Evolutionary conservation across 2,329 filamentous ascomycete genomes (phyloP), one percentile per base, ranked within the genome.

Genomic region (Ophiostoma sp.): DNA sequence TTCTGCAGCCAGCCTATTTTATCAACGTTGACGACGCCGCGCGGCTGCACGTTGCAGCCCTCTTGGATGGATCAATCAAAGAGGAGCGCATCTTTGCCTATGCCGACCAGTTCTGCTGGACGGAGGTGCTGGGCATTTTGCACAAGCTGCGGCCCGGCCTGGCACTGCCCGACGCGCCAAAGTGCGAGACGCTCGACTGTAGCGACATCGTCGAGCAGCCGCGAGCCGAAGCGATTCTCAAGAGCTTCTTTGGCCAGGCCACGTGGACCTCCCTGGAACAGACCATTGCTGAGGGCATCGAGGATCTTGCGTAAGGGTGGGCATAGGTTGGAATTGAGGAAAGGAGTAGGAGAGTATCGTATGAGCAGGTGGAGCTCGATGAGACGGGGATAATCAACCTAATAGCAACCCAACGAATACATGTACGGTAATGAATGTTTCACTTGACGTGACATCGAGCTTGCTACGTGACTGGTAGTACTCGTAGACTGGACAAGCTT

Each of bases 241-340:
- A 55, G 18, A 55, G 49, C n/a, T 55, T 63, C 40, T 63, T 63
- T n/a, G 60, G 60, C 60, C 58, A 62, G 40, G 14, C 36, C 38
- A 12, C 60, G 16, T 63, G 58, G 58, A 62, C 14, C 7, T 14
- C 36, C 12, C 58, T 62, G 5, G 58, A 62, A 36, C 58, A 41
- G 36, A 11, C 60, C 40, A 41, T 63, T n/a, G 60, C 38, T 3
- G 60, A 63, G 16, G 40, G 38, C 14, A 41, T 42, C 6, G 38
- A 41, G 38, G 60, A 63, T 42, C 60, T 63, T 3, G 60, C 41
- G 60, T 42, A 36, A 27, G 52, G 12, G 12, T 52, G n/a, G n/a
- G 47, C 47, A 52, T 52, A 52, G 42, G 11, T 44, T 27, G 27
- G 27, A 2, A 27, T 27, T 27, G 42, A 45, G 14, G 42, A 45